Evolutionary conservation across 106 monocot species (phyloP).

Genomic region (Cymbidium sinense): DNA sequence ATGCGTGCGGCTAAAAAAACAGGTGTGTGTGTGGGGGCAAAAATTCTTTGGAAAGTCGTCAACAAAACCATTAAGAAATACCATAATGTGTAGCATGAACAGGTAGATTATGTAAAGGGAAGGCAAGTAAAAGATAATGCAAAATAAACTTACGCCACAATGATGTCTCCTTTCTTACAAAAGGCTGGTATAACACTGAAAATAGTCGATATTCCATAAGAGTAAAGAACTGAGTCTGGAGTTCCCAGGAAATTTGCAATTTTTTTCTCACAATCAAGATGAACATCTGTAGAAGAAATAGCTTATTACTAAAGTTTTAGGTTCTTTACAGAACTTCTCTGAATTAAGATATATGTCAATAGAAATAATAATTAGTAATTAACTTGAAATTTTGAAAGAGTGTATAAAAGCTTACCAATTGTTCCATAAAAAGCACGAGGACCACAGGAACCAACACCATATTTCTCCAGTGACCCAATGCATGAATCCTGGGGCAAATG

Average conservation of each 20-base stretch:
- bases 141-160: constrained; percentile 77
- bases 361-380: neutral
- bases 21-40: no score
- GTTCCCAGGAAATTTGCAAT: constrained; percentile 92
- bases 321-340: neutral
- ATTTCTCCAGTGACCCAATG: constrained; percentile 82
- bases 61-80: no score
- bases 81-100: neutral
- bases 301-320: neutral
- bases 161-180: constrained; percentile 97
- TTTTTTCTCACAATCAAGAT: constrained; percentile 94
- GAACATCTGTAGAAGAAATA: constrained; percentile 53
- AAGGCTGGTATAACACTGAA: constrained; percentile 99
- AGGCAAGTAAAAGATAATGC: no score
- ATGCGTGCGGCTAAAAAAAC: neutral
- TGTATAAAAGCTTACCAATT: constrained; percentile 43
- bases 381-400: neutral
- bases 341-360: neutral
- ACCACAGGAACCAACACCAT: constrained; percentile 99
- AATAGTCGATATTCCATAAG: constrained; percentile 98
- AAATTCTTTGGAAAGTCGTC: no score
- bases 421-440: constrained; percentile 97
- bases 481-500: constrained; percentile 60
- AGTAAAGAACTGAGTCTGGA: constrained; percentile 91
- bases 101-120: neutral